Base-by-base conservation (phyloP, 1,284 basidiomycete species). In the Inonotus obliquus region DNA sequence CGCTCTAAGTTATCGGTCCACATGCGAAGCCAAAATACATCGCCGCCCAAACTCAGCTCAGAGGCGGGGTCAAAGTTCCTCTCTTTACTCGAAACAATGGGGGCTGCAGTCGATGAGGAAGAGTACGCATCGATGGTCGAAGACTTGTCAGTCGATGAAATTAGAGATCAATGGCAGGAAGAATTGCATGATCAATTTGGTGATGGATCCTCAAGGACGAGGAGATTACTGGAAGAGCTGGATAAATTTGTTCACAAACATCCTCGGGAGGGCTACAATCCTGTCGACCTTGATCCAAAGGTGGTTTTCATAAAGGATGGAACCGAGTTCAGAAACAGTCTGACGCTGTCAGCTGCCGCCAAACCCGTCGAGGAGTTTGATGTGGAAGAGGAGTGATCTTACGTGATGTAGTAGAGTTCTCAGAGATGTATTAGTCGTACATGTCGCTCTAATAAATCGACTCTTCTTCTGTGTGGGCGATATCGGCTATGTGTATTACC, bases 1-100 rank as follows among this genome's bases (percentile, higher is more conserved):
- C 84, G 93, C 49, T 78, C 86, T 38, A 96, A 96, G 73, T 74
- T 96, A 32, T 92, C 94, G 0, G 77, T 93, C 17, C 94, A 97
- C 68, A 76, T 93, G 71, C 76, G 79, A 54, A 92, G 92, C 5
- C 85, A 86, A 68, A 87, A 84, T 69, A 77, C 82, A 3, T 78
- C 74, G 5, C 73, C 79, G 5, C 79, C 78, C 66, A 85, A 83
- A 65, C 83, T 95, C 71, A 91, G 88, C 69, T 68, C 76, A 2
- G 78, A 80, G 2, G 89, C 91, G 2, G 82, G 85, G 35, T 77
- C 83, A 64, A 86, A 82, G 4, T 88, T 94, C 65, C 79, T 85
- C 64, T 72, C 69, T 23, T 73, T 80, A 10, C 77, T 93, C 27
- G 79, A 77, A 52, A 75, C 77, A 52, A 76, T 81, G 48, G 77